A percentile compares a stretch with the other conserved stretches of the same genome.
phyloP scores from a whole-genome alignment of 305 asterid genomes.

The Ajuga reptans region DNA sequence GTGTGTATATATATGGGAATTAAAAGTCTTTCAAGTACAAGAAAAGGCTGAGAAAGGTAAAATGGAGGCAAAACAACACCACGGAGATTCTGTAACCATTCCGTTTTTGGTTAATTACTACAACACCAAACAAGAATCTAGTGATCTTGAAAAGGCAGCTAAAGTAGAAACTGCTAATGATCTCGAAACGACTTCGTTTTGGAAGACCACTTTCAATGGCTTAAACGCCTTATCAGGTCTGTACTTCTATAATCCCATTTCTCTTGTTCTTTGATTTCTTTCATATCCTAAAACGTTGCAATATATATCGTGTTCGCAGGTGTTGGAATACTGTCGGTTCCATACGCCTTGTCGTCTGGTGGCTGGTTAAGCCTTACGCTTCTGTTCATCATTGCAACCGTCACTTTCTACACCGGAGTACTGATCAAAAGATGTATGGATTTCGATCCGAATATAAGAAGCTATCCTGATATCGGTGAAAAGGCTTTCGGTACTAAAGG shows the following conservation, averaged over 20 bases:
- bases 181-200: conserved; percentile 17
- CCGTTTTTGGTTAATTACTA: conserved; percentile 18
- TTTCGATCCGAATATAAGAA: conserved; percentile 21
- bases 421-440: conserved; percentile 38
- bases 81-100: not conserved
- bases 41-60: no score
- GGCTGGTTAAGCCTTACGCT: conserved; percentile 41
- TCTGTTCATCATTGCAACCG: conserved; percentile 23
- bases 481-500: conserved; percentile 33
- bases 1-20: no score
- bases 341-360: conserved; percentile 34
- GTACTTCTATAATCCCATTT: not conserved
- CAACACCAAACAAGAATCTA: not conserved
- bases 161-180: not conserved
- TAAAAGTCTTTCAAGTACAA: no score
- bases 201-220: conserved; percentile 34
- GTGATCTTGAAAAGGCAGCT: conserved; percentile 1
- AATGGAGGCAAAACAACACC: conserved; percentile 11
- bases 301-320: conserved; percentile 14
- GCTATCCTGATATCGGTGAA: conserved; percentile 34
- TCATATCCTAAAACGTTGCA: no score
- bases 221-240: conserved; percentile 37
- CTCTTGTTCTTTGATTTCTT: not conserved
- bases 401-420: conserved; percentile 34
- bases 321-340: conserved; percentile 34